Evolutionary conservation across 305 asterid genomes (phyloP).

Genomic region (Coffea humblotiana): DNA sequence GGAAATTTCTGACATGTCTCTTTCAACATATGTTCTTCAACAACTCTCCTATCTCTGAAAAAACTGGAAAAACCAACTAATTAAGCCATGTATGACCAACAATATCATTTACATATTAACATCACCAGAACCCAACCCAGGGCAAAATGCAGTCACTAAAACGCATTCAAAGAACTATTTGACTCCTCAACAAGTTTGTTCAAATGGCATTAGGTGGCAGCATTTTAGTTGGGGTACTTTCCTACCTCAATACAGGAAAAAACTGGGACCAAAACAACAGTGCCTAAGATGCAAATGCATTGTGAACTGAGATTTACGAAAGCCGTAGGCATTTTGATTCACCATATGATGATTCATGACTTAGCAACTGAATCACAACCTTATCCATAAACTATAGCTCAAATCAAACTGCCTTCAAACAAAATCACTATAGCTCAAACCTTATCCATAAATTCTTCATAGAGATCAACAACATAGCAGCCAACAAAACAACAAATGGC

Average conservation of each 20-base stretch:
- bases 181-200: neutral
- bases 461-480: slow-evolving; percentile 21
- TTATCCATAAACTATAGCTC: neutral
- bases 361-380: neutral
- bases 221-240: neutral
- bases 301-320: neutral
- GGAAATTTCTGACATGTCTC: slow-evolving; percentile 21
- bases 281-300: neutral
- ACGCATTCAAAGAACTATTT: neutral
- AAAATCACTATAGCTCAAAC: neutral
- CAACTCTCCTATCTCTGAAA: slow-evolving; percentile 32
- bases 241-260: neutral
- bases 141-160: slow-evolving; percentile 10
- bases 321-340: neutral
- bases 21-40: slow-evolving; percentile 30
- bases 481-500: slow-evolving; percentile 10
- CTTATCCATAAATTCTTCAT: slow-evolving; percentile 8
- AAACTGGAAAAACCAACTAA: slow-evolving; percentile 15
- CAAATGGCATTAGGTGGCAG: neutral
- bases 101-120: neutral
- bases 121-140: neutral
- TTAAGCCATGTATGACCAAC: neutral
- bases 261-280: neutral
- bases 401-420: neutral
- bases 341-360: neutral